Base-by-base conservation (phyloP, 345 rosid genomes). In the Diplotaxis tenuifolia region DNA sequence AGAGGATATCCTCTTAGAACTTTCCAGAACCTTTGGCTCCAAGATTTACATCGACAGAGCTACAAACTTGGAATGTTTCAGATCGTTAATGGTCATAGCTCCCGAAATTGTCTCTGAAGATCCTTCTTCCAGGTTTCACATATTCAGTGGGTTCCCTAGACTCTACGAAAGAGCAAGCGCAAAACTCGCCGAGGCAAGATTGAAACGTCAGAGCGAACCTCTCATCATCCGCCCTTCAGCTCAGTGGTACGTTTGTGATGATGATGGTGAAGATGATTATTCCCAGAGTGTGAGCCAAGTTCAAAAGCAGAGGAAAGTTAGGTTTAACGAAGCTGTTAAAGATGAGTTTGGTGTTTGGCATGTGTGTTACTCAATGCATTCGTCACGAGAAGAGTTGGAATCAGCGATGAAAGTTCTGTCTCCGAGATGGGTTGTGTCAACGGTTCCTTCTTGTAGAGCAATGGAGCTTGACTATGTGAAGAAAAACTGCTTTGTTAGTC, bases 321-420 rank as follows among this genome's bases (percentile, higher is more conserved):
- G 87, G 80, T 84, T 82, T 16, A 65, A 63, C 73, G 94, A 89
- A 82, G 94, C 92, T 21, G 83, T 83, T 14, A 89, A 61, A 85
- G 98, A 89, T 59, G 82, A 86, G 74, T 86, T 79, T 80, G 92
- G 98, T 64, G 72, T 91, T 52, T 91, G 97, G 97, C 97, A 93
- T 68, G 91, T 89, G 34, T 93, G 96, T 71, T 93, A 89, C 77
- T 89, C 98, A 1, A 91, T 85, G 76, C 97, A 91, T 79, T 91
- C 98, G 15, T 91, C 98, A 1, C 74, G 79, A 79, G 97, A 86
- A 62, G 98, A 93, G 75, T 38, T 91, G 64, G 94, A 91, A 75
- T 84, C 82, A 74, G 96, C 92, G 9, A 62, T 91, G 85, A 82
- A 80, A 36, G 82, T 85, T 78, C 92, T 93, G 67, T 76, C 83